phyloP scores from a whole-genome alignment of 2,329 filamentous ascomycete genomes.

The Penicillium sp. region DNA sequence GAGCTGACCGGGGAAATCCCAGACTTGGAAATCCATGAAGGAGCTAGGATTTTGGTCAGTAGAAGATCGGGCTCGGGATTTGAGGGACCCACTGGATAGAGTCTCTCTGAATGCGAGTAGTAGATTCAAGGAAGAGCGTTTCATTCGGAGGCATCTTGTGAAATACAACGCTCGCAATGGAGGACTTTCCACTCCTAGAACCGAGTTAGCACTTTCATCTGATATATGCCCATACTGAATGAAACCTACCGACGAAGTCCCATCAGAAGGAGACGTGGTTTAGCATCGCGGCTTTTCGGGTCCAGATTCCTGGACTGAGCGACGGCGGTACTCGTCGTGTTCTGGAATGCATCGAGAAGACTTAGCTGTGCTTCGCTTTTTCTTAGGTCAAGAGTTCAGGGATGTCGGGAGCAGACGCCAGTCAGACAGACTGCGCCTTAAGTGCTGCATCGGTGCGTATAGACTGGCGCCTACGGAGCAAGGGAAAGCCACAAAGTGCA shows the following conservation, averaged over 20 bases:
- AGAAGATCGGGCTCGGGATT: not conserved
- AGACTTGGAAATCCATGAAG: constrained; percentile 98
- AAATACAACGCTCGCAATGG: constrained; percentile 98
- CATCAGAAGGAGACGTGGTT: constrained; percentile 87
- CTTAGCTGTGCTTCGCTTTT: constrained; percentile 35
- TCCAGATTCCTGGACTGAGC: constrained; percentile 26
- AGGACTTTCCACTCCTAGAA: constrained; percentile 89
- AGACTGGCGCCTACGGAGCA: constrained; percentile 15
- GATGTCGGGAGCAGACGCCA: not conserved
- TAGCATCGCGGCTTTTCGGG: constrained; percentile 54
- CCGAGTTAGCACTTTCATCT: constrained; percentile 13
- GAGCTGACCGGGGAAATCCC: constrained; percentile 94
- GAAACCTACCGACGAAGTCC: constrained; percentile 75
- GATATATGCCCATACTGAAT: not conserved
- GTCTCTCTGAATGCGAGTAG: constrained; percentile 88
- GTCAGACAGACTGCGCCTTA: not conserved
- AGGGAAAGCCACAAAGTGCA: constrained; percentile 13
- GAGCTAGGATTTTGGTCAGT: constrained; percentile 54
- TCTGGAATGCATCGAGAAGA: constrained; percentile 34
- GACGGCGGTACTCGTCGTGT: constrained; percentile 23
- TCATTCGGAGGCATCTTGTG: constrained; percentile 95
- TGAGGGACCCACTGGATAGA: constrained; percentile 73
- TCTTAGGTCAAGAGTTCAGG: constrained; percentile 11
- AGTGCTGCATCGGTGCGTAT: not conserved
- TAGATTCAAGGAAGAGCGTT: constrained; percentile 92